Evolutionary conservation across 2,329 filamentous ascomycete species (phyloP), one percentile per base, ranked within the genome.

Genomic region (Colletotrichum spaethianum): DNA sequence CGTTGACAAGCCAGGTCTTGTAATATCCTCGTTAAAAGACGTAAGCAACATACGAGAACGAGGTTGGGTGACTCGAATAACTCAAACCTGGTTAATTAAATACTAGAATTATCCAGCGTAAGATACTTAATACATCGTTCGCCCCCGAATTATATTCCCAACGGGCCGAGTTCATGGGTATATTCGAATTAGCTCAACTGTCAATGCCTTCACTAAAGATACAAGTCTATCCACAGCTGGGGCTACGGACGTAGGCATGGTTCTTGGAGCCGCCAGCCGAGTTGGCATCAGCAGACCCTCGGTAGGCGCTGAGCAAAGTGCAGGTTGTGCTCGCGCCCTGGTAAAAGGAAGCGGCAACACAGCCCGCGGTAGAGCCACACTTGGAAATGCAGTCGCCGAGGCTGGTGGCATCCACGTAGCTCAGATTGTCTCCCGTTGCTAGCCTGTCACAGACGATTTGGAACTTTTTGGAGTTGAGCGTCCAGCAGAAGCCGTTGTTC

Each of bases 321-420:
- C 67, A 70, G 8, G 12, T 48, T 12, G 55, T 70, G 44, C 38
- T 46, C 3, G 18, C 16, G 44, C 62, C 63, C 38, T 66, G 63
- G n/a, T 60, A 70, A 55, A 66, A 70, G 11, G 67, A 70, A 20
- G 36, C 67, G 3, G 67, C 67, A 8, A 67, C 62, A 18, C 67
- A 70, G 11, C 26, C 63, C 8, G 67, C 28, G 31, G 44, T 67
- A 9, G 67, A 28, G 31, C 38, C 53, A 31, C 67, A 70, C 40
- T 70, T 66, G 7, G 67, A 61, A 48, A 70, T 70, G 48, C 67
- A 70, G 14, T 70, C 67, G 14, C 67, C 67, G 3, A 70, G 33
- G 63, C 55, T 70, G 5, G 44, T 70, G 12, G 63, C 63, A 20
- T 55, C 55, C 9, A 61, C 55, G 31, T 44, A 46, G 31, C 23